Evolutionary conservation across 306 rosid genomes (phyloP).

Genomic region (Fagus sylvatica): DNA sequence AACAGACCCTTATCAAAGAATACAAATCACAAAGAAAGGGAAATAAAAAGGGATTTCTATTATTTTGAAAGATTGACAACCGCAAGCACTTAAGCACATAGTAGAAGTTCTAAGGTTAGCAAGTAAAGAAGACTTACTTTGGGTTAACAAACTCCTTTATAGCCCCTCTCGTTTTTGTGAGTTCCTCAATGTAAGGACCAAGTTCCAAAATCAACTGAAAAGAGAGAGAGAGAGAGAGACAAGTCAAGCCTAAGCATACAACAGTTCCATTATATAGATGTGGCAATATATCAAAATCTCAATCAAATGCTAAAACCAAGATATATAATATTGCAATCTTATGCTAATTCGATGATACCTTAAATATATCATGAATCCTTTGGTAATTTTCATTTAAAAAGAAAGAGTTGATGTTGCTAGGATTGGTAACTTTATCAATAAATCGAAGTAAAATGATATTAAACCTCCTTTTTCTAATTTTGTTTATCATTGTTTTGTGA

Average conservation of each 20-base stretch:
- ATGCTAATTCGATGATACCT: not conserved
- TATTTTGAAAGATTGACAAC: not conserved
- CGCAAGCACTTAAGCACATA: not conserved
- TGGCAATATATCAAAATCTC: not conserved
- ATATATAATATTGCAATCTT: not conserved
- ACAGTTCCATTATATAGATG: slow-evolving; percentile 20
- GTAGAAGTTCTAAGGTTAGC: slow-evolving; percentile 4
- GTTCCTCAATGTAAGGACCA: slow-evolving; percentile 86
- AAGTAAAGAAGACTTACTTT: slow-evolving; percentile 58
- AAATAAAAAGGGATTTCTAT: not conserved
- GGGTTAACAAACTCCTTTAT: slow-evolving; percentile 95
- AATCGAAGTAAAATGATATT: not conserved
- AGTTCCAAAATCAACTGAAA: slow-evolving; percentile 90
- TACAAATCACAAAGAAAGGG: too few relatives aligned
- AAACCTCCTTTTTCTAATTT: not conserved
- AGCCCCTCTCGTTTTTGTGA: slow-evolving; percentile 81
- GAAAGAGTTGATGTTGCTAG: not conserved
- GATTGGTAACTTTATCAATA: not conserved
- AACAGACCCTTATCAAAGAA: too few relatives aligned
- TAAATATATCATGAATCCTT: not conserved
- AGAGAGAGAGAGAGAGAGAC: slow-evolving; percentile 15
- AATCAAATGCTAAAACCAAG: not conserved
- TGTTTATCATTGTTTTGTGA: not conserved
- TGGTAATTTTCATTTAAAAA: not conserved
- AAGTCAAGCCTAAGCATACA: slow-evolving; percentile 21